Base-by-base conservation (phyloP, 495 filamentous ascomycete genomes). In the Choiromyces venosus region DNA sequence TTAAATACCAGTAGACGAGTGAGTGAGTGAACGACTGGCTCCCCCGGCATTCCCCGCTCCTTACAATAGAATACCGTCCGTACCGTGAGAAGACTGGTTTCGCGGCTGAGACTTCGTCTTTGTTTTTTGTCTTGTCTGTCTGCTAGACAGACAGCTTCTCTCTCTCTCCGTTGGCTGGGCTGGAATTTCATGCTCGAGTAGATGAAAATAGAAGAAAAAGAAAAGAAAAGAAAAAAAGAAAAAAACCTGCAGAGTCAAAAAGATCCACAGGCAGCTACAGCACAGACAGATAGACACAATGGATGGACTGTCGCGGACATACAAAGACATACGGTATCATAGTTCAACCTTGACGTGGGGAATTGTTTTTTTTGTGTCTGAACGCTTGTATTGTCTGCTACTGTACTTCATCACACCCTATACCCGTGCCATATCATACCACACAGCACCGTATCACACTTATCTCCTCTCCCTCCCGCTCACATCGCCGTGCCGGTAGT, bases 201-300 rank as follows among this genome's bases (percentile, higher is more conserved):
- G 29, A 44, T 29, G 21, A 25, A 40, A 70, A 74, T 69, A 74
- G 33, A 19, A 39, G 38, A 33, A 6, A 39, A 71, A 44, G 40
- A 66, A 39, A 52, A 21, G 69, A 73, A 36, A 65, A 40, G 10
- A 16, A 37, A 16, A 37, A 64, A 37, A 65, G 40, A 64, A 76
- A 65, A 25, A 67, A 68, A 66, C 42, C 29, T 29, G 46, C 46
- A 29, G 46, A 29, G 46, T 25, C 12, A 29, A 56, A 52, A 14
- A 56, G 46, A 56, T 29, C 46, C n/a, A 29, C 46, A 10, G 46
- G 46, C 8, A 56, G n/a, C 9, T 29, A 29, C n/a, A 29, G n/a
- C n/a, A 29, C 9, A 56, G 46, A 14, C 46, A 56, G 46, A n/a
- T n/a, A n/a, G n/a, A n/a, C n/a, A n/a, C n/a, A n/a, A n/a, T n/a